These are phyloP conservation scores for Moniliella sp. DNA, from an alignment of 1,284 basidiomycete genomes.

Conservation along the genomic window DNA sequence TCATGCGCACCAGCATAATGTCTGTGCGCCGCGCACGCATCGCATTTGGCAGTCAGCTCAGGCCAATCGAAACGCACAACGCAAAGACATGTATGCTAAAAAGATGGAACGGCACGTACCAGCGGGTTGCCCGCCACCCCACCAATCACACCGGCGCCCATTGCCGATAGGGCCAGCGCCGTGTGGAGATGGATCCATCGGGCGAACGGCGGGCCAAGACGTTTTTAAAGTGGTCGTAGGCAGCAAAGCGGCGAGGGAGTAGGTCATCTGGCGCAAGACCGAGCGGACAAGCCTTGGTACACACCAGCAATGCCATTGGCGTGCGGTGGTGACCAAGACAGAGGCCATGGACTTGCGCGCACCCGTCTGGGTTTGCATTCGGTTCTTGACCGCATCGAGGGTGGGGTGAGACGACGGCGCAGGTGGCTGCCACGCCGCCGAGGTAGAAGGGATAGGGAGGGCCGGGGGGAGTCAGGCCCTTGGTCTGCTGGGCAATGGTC, in stretches of 20 bases:
- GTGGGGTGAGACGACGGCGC: conserved; percentile 32
- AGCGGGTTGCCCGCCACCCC: conserved; percentile 3
- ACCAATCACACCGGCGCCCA: conserved; percentile 3
- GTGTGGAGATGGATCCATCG: conserved; percentile 11
- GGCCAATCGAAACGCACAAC: too few relatives aligned
- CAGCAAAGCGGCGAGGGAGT: conserved; percentile 6
- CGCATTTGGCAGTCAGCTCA: conserved; percentile 3
- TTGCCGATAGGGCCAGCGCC: conserved; percentile 23
- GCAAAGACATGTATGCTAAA: too few relatives aligned
- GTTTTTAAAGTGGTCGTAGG: conserved; percentile 2
- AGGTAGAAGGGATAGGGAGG: conserved; percentile 17
- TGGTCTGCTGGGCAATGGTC: too few relatives aligned
- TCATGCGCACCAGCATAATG: conserved; percentile 37
- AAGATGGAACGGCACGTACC: too few relatives aligned
- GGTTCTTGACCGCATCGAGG: conserved; percentile 31
- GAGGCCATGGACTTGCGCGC: conserved; percentile 12
- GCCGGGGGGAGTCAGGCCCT: too few relatives aligned
- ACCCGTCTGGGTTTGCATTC: conserved; percentile 29
- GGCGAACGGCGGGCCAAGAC: not conserved
- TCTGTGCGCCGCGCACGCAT: conserved; percentile 56
- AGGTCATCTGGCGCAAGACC: conserved; percentile 30
- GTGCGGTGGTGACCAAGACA: conserved; percentile 13
- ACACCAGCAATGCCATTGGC: conserved; percentile 15
- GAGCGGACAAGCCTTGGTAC: conserved; percentile 25
- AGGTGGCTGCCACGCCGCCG: conserved; percentile 25